Percentiles rank a stretch among this genome's conserved stretches.
Conservation (phyloP, 1,139 yeast species). For the Kluyveromyces sp. region DNA sequence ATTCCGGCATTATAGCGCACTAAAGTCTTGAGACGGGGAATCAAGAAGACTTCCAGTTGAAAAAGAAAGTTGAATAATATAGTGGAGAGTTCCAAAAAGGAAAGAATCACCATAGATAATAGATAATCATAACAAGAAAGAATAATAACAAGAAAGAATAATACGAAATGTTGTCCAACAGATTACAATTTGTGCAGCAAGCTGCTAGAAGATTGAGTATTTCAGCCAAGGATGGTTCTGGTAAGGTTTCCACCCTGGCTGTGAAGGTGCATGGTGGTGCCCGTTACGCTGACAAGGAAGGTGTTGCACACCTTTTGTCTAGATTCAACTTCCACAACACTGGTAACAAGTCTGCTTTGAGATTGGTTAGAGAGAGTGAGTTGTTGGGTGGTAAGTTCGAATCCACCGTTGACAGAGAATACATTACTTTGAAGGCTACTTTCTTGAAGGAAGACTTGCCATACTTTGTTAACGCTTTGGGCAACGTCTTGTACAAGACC, state of each 20-base stretch:
- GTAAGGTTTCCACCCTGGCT: conserved; percentile 62
- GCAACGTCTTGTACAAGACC: conserved; percentile 66
- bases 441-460: conserved; percentile 88
- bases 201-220: conserved; percentile 33
- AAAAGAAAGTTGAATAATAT: no score
- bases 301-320: conserved; percentile 79
- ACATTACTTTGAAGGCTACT: conserved; percentile 67
- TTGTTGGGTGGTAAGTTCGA: conserved; percentile 79
- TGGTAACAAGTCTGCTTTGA: conserved; percentile 73
- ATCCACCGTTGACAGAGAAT: conserved; percentile 72
- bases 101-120: neutral
- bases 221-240: conserved; percentile 38
- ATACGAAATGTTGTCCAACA: conserved; percentile 13
- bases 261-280: conserved; percentile 86
- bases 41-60: no score
- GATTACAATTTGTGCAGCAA: conserved; percentile 18
- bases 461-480: conserved; percentile 81
- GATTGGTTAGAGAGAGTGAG: conserved; percentile 92
- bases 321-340: conserved; percentile 84
- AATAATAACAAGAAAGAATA: neutral
- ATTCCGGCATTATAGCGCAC: no score
- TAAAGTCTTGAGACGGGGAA: no score
- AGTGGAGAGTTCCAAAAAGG: no score
- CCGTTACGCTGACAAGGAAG: conserved; percentile 66
- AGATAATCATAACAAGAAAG: neutral